Evolutionary conservation across 495 filamentous ascomycete species (phyloP).

Genomic region (Pyrenopolyporus hunteri): DNA sequence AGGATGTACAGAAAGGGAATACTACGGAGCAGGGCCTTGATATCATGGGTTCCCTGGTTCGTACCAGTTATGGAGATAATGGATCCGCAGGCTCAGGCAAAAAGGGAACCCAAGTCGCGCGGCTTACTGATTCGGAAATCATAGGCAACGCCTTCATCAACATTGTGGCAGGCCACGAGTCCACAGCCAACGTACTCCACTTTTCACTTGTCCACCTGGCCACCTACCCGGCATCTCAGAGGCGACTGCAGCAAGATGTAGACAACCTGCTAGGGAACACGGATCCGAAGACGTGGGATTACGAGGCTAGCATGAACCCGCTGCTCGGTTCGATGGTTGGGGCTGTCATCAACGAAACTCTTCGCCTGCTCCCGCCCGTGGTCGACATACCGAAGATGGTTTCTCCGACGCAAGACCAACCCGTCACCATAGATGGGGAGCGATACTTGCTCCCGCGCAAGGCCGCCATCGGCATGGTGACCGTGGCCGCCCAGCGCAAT

Average conservation of each 20-base stretch:
- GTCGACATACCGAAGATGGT: constrained; percentile 66
- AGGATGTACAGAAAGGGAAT: constrained; percentile 54
- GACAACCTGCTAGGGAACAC: constrained; percentile 59
- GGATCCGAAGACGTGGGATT: constrained; percentile 64
- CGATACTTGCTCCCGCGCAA: constrained; percentile 57
- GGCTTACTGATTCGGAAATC: constrained; percentile 63
- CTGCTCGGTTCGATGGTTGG: constrained; percentile 67
- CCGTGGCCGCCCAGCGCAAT: constrained; percentile 61
- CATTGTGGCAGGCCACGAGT: constrained; percentile 75
- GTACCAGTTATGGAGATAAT: constrained; percentile 49
- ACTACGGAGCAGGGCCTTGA: constrained; percentile 59
- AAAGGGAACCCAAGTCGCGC: constrained; percentile 27
- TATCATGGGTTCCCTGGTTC: constrained; percentile 65
- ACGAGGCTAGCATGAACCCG: constrained; percentile 61
- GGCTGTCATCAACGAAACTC: constrained; percentile 71
- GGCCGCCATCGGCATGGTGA: constrained; percentile 53
- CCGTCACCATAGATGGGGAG: constrained; percentile 57
- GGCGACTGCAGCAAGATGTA: constrained; percentile 65
- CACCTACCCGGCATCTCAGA: constrained; percentile 61
- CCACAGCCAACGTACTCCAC: constrained; percentile 70
- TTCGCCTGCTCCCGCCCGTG: constrained; percentile 68
- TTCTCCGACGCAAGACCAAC: constrained; percentile 52
- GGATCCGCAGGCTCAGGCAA: constrained; percentile 4
- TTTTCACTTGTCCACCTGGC: constrained; percentile 67
- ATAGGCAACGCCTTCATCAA: constrained; percentile 75